Percentiles rank a stretch among this genome's conserved stretches.
Evolutionary conservation across 2,329 filamentous ascomycete species (phyloP).

Genomic region (Fusarium penzigii): DNA sequence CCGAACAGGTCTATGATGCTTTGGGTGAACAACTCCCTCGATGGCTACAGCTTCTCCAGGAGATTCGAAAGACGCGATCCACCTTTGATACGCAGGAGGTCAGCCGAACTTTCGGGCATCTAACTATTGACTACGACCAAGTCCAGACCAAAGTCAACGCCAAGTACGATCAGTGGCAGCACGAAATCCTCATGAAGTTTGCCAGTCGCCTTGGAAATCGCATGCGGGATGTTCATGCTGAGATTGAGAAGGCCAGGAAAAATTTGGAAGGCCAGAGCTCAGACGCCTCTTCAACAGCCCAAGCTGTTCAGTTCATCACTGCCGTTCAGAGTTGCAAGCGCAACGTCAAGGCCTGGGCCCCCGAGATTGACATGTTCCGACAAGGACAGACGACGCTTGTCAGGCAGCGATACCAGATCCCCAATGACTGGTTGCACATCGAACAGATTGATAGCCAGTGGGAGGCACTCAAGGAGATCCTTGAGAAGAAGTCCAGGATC

Average conservation of each 20-base stretch:
- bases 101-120: slow-evolving; percentile 87
- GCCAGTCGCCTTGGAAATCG: slow-evolving; percentile 83
- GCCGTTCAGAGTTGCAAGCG: slow-evolving; percentile 95
- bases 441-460: slow-evolving; percentile 97
- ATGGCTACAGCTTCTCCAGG: slow-evolving; percentile 95
- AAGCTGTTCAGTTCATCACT: slow-evolving; percentile 97
- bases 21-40: slow-evolving; percentile 87
- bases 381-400: slow-evolving; percentile 92
- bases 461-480: slow-evolving; percentile 88
- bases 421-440: slow-evolving; percentile 90
- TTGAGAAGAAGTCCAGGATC: slow-evolving; percentile 90
- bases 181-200: slow-evolving; percentile 94
- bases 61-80: slow-evolving; percentile 90
- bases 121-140: slow-evolving; percentile 96
- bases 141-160: slow-evolving; percentile 98
- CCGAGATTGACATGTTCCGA: slow-evolving; percentile 92
- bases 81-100: slow-evolving; percentile 98
- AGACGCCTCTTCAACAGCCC: slow-evolving; percentile 91
- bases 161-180: slow-evolving; percentile 99
- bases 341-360: slow-evolving; percentile 90
- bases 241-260: slow-evolving; percentile 86
- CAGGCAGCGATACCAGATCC: slow-evolving; percentile 91
- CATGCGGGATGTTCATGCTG: slow-evolving; percentile 89
- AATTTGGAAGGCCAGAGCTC: slow-evolving; percentile 91
- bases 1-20: slow-evolving; percentile 90